Evolutionary conservation across 1,284 basidiomycete genomes (phyloP).

Genomic region (Leccinum subfulvum): DNA sequence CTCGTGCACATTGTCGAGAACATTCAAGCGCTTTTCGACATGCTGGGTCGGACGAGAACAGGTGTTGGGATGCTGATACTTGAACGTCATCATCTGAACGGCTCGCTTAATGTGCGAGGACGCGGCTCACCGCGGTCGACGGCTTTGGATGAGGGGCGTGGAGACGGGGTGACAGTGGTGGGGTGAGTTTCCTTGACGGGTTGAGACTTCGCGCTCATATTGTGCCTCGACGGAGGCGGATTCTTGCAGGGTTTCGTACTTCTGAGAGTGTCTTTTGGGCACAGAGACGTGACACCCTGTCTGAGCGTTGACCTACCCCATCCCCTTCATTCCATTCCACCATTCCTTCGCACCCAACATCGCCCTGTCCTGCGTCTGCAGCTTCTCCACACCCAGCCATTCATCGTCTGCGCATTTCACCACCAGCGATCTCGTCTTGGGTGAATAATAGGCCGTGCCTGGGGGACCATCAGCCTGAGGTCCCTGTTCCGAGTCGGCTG

Average conservation of each 20-base stretch:
- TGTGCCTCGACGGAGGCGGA: slow-evolving; percentile 18
- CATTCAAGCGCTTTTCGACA: slow-evolving; percentile 89
- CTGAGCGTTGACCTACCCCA: slow-evolving; percentile 21
- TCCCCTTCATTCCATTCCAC: slow-evolving; percentile 35
- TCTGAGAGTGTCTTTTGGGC: slow-evolving; percentile 7
- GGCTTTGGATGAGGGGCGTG: slow-evolving; percentile 38
- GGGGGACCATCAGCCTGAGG: neutral
- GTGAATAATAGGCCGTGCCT: slow-evolving; percentile 23
- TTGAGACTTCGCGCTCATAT: slow-evolving; percentile 22
- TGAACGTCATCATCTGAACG: slow-evolving; percentile 2
- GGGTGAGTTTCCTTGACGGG: slow-evolving; percentile 21
- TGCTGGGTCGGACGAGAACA: slow-evolving; percentile 77
- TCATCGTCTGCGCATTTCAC: slow-evolving; percentile 26
- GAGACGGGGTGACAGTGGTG: slow-evolving; percentile 25
- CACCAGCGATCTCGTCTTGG: slow-evolving; percentile 16
- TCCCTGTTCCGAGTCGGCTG: slow-evolving; percentile 5
- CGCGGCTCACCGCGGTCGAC: slow-evolving; percentile 49
- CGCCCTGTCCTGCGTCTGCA: slow-evolving; percentile 34
- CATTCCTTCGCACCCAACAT: slow-evolving; percentile 34
- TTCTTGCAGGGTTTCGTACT: slow-evolving; percentile 5
- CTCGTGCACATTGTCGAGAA: slow-evolving; percentile 96
- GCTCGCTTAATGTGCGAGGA: slow-evolving; percentile 4
- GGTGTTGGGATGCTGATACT: slow-evolving; percentile 45
- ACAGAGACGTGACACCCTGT: slow-evolving; percentile 13
- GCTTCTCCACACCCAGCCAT: slow-evolving; percentile 23